Evolutionary conservation across 2,329 filamentous ascomycete species (phyloP), one percentile per base, ranked within the genome.

Genomic region (Microsporum audouinii): DNA sequence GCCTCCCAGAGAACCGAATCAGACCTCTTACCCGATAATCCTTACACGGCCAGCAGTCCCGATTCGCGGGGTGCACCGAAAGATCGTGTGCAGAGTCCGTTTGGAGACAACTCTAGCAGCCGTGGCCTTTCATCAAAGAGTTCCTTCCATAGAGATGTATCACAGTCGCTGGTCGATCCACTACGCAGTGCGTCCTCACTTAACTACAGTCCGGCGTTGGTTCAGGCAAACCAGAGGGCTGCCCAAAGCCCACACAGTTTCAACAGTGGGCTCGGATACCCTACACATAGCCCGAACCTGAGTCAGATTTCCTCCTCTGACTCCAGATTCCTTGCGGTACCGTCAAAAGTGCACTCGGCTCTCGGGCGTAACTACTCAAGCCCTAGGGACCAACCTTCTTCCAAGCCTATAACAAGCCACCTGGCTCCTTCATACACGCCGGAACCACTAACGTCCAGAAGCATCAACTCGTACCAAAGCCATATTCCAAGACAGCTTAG

Each of bases 1-100:
- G 63, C 74, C 34, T 70, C 73, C 4, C 49, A 55, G 3, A 29
- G 49, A 55, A 55, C 49, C 34, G 27, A 51, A 23, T 51, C 57
- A 36, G 33, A 59, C 12, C 33, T 59, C 12, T 7, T 59, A 34
- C 45, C 45, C 14, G 49, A 55, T 6, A 55, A 55, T 27, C 65
- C 64, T 41, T 65, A 64, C 3, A 51, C 65, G 12, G 60, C 61
- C 8, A 61, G 63, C 38, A 41, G 47, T 39, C 38, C 59, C 39
- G 39, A 55, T 39, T 43, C 49, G 5, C 55, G 58, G n/a, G 62
- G 64, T 6, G 62, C 65, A 10, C 10, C 31, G 4, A 55, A 17
- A 23, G 49, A 55, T 34, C 49, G 49, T 8, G 33, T 8, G 67
- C 69, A 60, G 65, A 65, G 14, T 62, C 65, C 45, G 66, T 34